A percentile compares a stretch with the other conserved stretches of the same genome.
phyloP scores from a whole-genome alignment of 768 basidiomycete genomes.

The Coprinopsis strossmayeri region DNA sequence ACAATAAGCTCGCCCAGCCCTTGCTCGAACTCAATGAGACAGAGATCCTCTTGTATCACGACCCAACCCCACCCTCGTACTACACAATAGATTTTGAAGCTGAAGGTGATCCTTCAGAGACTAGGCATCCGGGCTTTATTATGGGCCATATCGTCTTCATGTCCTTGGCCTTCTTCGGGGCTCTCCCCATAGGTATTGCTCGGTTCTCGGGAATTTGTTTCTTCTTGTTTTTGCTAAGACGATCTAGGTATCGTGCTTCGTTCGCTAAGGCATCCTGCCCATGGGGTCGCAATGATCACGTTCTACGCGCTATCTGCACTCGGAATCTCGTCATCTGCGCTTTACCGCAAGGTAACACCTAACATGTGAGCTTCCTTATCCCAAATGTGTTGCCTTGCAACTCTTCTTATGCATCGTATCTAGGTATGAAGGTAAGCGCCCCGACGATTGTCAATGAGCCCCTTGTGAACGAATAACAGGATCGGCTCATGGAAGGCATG shows the following conservation, averaged over 20 bases:
- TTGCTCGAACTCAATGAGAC: slow-evolving; percentile 72
- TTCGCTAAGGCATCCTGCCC: slow-evolving; percentile 64
- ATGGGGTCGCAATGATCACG: slow-evolving; percentile 45
- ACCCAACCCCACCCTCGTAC: slow-evolving; percentile 74
- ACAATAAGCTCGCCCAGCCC: slow-evolving; percentile 43
- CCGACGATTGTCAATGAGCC: background rate
- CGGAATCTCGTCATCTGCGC: slow-evolving; percentile 58
- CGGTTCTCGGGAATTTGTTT: background rate
- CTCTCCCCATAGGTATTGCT: slow-evolving; percentile 57
- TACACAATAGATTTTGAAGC: slow-evolving; percentile 74
- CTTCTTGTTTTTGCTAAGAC: too few species aligned
- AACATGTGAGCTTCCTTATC: slow-evolving; percentile 55
- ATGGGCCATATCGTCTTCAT: slow-evolving; percentile 67
- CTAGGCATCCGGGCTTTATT: slow-evolving; percentile 65
- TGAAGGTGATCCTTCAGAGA: slow-evolving; percentile 27
- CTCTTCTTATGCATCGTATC: too few species aligned
- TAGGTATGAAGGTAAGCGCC: slow-evolving; percentile 60
- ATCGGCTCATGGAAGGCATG: slow-evolving; percentile 54
- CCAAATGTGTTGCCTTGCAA: slow-evolving; percentile 13
- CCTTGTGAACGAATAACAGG: slow-evolving; percentile 19
- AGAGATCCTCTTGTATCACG: slow-evolving; percentile 55
- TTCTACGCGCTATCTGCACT: slow-evolving; percentile 60
- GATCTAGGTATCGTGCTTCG: slow-evolving; percentile 70
- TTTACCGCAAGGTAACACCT: slow-evolving; percentile 77
- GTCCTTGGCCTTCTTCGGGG: slow-evolving; percentile 75